Evolutionary conservation across 352 stramenopile genomes (phyloP), one percentile per base, ranked within the genome.

Genomic region (Paralagenidium karlingii): DNA sequence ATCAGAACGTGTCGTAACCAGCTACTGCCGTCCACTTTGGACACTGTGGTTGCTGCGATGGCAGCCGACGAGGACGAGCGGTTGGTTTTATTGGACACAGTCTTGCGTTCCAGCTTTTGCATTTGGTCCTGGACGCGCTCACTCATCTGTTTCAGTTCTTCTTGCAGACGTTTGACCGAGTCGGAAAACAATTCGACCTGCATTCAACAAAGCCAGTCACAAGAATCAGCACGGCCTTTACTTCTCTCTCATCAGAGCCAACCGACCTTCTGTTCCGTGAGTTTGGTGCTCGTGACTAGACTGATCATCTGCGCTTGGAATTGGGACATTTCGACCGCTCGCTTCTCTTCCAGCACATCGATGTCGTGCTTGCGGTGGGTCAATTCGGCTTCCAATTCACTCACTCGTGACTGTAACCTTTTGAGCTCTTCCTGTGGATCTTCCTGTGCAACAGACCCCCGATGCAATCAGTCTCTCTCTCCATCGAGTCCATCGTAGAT

Each of bases 301-400:
- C 66, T 73, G 3, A 85, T 66, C 37, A 87, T 63, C 26, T 89
- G 66, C 0, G 61, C 68, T 45, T 79, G 81, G 33, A 87, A 64
- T 40, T 86, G 69, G 30, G 67, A 67, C n/a, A 86, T 64, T 38
- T 89, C 78, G 24, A 84, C 63, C 13, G 60, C 63, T 6, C 69
- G 66, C 24, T 55, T 60, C 49, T 91, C 69, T 36, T 91, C 78
- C 40, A 82, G 59, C 24, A 91, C 52, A n/a, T 87, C 75, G 2
- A 66, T 54, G 42, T 91, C 78, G 47, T 89, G 78, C 37, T 70
- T 66, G 9, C 73, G 58, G 13, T 60, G 63, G 27, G 75, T 84
- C 7, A 64, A 63, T 20, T 87, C 78, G 0, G 57, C 58, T 15
- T 91, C 75, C 0, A 91, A 55, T 37, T 88, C 73, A 18, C 69